Evolutionary conservation across 2,329 filamentous ascomycete species (phyloP), one percentile per base, ranked within the genome.

Genomic region (Tolypocladium tundrense): DNA sequence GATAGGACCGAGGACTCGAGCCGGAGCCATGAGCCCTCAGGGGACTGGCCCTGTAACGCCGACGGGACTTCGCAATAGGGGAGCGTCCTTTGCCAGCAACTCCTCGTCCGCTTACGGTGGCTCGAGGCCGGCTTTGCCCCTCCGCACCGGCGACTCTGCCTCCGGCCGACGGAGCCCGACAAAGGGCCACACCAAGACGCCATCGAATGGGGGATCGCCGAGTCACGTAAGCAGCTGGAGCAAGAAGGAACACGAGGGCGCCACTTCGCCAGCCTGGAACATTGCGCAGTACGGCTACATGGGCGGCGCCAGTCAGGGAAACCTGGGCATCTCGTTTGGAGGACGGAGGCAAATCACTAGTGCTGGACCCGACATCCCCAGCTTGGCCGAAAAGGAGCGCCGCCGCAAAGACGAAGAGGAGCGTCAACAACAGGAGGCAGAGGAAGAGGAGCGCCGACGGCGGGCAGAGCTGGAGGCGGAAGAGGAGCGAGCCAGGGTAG

Each of bases 211-310:
- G 16, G 72, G 77, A 59, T 80, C 85, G 55, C 78, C 82, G 43
- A 68, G 73, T 37, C 72, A 77, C 1, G 84, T 93, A 61, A 96
- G 89, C 69, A 95, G 86, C 73, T 97, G 94, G 94, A 96, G 90
- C 72, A 95, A 85, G 70, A 90, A 83, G 71, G 82, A 83, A 57
- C 90, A 97, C 64, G 89, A 97, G 71, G 84, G 83, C 19, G 81
- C 80, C 51, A 97, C 92, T 1, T 81, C 87, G 33, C 94, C 94
- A 0, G 94, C 94, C 1, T 99, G 94, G 94, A 99, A 97, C 70
- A 97, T 97, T 65, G 88, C 92, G 58, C 94, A 99, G 70, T 99
- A 99, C 69, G 92, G 94, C 9, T 99, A 97, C 73, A 94, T 97
- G 88, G 94, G 94, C 59, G 94, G 94, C 54, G 94, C 94, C 33